These are phyloP conservation scores for Rhizopogon vulgaris DNA, from an alignment of 768 basidiomycete species.

Conservation along the genomic window DNA sequence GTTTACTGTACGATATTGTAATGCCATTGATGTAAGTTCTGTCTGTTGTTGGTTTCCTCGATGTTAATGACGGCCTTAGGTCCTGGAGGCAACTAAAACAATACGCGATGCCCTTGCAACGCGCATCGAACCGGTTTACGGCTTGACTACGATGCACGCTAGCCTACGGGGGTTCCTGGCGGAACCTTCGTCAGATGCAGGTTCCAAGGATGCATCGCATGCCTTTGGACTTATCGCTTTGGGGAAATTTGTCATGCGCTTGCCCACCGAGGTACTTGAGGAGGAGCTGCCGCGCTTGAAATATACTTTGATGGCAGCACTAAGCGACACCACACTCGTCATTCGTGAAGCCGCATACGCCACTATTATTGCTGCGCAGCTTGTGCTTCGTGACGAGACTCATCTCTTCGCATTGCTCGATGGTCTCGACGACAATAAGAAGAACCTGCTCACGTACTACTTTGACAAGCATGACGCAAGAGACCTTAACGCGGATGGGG, in stretches of 20 bases:
- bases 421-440: slow-evolving; percentile 83
- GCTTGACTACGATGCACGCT: slow-evolving; percentile 77
- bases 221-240: slow-evolving; percentile 82
- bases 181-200: slow-evolving; percentile 43
- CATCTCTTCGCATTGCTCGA: slow-evolving; percentile 78
- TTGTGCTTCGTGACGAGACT: slow-evolving; percentile 76
- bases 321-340: slow-evolving; percentile 72
- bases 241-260: slow-evolving; percentile 74
- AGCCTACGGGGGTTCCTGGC: slow-evolving; percentile 59
- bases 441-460: slow-evolving; percentile 82
- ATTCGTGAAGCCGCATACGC: slow-evolving; percentile 82
- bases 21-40: slow-evolving; percentile 56
- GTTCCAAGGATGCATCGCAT: slow-evolving; percentile 59
- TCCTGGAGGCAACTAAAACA: slow-evolving; percentile 76
- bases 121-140: slow-evolving; percentile 78
- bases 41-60: neutral
- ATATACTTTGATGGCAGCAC: slow-evolving; percentile 59
- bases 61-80: slow-evolving; percentile 34
- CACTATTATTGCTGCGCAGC: slow-evolving; percentile 76
- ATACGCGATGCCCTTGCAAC: slow-evolving; percentile 71
- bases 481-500: slow-evolving; percentile 33
- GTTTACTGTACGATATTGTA: slow-evolving; percentile 67
- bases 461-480: slow-evolving; percentile 84
- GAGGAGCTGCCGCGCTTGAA: slow-evolving; percentile 80
- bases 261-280: slow-evolving; percentile 80